Evolutionary conservation across 805 yeast genomes (phyloP).

Genomic region (Metschnikowia sp.): DNA sequence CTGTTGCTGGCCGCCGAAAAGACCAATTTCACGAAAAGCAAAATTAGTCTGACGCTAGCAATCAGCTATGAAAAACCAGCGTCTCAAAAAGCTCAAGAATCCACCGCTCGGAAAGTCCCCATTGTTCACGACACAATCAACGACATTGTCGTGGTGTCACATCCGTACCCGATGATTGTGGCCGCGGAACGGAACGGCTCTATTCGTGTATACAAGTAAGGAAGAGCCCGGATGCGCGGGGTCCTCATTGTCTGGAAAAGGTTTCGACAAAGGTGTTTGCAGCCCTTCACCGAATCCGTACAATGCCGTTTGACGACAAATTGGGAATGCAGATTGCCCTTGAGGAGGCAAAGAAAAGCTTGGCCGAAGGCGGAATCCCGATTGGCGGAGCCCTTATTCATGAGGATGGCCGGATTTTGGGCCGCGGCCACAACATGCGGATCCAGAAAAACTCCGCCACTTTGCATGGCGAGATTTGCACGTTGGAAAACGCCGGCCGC

Average conservation of each 20-base stretch:
- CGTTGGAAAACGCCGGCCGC: constrained; percentile 89
- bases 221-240: constrained; percentile 3
- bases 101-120: constrained; percentile 12
- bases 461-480: constrained; percentile 88
- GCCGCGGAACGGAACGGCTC: constrained; percentile 67
- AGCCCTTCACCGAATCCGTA: background rate
- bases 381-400: constrained; percentile 75
- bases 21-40: constrained; percentile 11
- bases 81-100: background rate
- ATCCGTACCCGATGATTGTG: constrained; percentile 59
- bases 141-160: constrained; percentile 42
- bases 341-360: constrained; percentile 67
- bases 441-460: constrained; percentile 81
- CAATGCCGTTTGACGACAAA: constrained; percentile 57
- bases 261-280: background rate
- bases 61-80: constrained; percentile 16
- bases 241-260: background rate
- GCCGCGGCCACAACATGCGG: constrained; percentile 88
- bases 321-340: constrained; percentile 67
- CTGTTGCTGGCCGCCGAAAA: constrained; percentile 2
- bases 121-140: constrained; percentile 51
- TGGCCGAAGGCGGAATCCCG: constrained; percentile 86
- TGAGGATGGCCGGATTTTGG: constrained; percentile 76
- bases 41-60: constrained; percentile 12
- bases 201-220: constrained; percentile 53